phyloP scores from a whole-genome alignment of 2,329 filamentous ascomycete species.

The Pestalotiopsis sp. region DNA sequence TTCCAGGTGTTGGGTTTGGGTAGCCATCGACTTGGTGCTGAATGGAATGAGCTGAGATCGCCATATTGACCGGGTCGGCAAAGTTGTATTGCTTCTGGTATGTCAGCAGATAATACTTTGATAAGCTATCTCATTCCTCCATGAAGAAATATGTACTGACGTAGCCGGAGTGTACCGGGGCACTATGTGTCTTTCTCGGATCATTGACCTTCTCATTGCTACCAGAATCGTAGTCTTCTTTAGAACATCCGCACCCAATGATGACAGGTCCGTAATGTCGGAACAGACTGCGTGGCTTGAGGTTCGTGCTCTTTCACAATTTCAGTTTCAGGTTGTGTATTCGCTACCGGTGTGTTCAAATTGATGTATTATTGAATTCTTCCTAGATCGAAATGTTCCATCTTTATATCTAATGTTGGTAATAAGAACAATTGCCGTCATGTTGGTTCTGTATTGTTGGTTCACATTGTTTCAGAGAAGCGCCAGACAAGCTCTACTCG shows the following conservation, averaged over 20 bases:
- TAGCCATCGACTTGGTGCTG: background rate
- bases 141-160: background rate
- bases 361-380: no score
- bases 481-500: background rate
- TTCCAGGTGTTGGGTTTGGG: background rate
- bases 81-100: background rate
- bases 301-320: no score
- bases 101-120: background rate
- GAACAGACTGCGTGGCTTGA: no score
- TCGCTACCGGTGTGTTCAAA: no score
- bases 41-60: background rate
- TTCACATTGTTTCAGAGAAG: background rate
- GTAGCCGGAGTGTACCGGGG: background rate
- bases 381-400: no score
- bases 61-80: background rate
- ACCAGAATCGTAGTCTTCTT: background rate
- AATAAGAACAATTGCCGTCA: background rate
- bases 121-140: background rate
- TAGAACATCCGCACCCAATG: background rate
- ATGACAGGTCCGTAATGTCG: background rate
- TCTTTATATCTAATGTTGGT: no score
- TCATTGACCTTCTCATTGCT: background rate
- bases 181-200: background rate
- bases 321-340: no score
- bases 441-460: background rate